Base-by-base conservation (phyloP, 164 flowering plant species). In the Pachysandra terminalis region DNA sequence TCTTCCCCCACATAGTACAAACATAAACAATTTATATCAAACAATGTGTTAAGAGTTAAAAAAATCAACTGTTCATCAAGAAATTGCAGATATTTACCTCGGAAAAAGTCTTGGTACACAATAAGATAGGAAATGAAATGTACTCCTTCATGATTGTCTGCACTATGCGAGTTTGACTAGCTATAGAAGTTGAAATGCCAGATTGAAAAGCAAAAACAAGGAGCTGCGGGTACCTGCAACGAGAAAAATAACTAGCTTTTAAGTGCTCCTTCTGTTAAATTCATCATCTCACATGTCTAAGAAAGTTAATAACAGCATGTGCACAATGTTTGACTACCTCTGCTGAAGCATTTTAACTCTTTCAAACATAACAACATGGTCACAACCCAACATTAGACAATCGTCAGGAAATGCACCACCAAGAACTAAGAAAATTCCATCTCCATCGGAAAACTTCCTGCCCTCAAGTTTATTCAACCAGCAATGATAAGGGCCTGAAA, bases 261-360 rank as follows among this genome's bases (percentile, higher is more conserved):
- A 57, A 35, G 53, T 16, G 13, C 22, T 68, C 6, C n/a, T n/a
- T 22, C 27, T 19, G 15, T 26, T 55, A 56, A 40, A 66, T 45
- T 54, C 27, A 51, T 25, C 51, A 26, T 56, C 41, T 48, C 35
- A 19, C 2, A 68, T 49, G 21, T 59, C 63, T 52, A 69, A 49
- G n/a, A 57, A 65, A 22, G n/a, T n/a, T 56, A 19, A 52, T 16
- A 45, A 56, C 22, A 65, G 40, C 48, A 65, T 35, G 58, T 53
- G 67, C 13, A 52, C 19, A 32, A 59, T 32, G 17, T n/a, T 59
- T 54, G 51, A 51, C 49, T 76, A 90, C 98, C 96, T 93, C 74
- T 84, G 89, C 75, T 93, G 87, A 79, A 93, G 84, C 61, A 70
- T 72, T 80, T 93, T 93, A 37, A 83, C 80, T 64, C 72, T 85